Percentiles rank a stretch among this genome's conserved stretches.
These are phyloP conservation scores for Leccinum variicolor DNA, from an alignment of 768 basidiomycete genomes.

Conservation along the genomic window DNA sequence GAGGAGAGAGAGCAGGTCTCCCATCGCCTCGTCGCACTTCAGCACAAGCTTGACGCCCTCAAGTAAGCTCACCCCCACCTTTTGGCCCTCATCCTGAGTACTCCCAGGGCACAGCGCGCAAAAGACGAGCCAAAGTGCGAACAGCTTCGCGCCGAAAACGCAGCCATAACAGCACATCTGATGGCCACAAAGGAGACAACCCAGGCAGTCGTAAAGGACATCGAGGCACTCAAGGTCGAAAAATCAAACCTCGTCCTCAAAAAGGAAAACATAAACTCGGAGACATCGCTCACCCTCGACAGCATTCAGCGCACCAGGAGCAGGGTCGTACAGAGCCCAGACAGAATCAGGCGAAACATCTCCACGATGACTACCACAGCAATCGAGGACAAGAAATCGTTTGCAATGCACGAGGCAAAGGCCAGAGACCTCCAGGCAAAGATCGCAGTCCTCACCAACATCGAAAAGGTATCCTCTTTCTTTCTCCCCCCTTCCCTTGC, in stretches of 20 bases:
- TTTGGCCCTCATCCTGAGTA: background rate
- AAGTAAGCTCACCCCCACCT: conserved; percentile 41
- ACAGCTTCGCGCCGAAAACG: conserved; percentile 57
- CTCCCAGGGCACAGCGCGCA: conserved; percentile 53
- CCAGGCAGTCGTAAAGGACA: conserved; percentile 53
- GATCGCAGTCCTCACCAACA: conserved; percentile 61
- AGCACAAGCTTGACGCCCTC: conserved; percentile 49
- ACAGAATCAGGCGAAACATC: conserved; percentile 83
- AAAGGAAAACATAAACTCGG: conserved; percentile 64
- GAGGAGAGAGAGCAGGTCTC: conserved; percentile 59
- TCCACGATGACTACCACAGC: conserved; percentile 66
- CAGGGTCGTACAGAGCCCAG: conserved; percentile 89
- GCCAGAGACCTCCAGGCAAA: conserved; percentile 75
- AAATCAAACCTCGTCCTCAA: conserved; percentile 60
- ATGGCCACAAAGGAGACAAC: conserved; percentile 69
- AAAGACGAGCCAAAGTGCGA: conserved; percentile 70
- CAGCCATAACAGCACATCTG: conserved; percentile 57
- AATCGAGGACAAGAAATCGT: conserved; percentile 65
- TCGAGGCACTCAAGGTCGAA: conserved; percentile 70
- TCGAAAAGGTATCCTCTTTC: conserved; percentile 65
- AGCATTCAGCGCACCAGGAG: conserved; percentile 60
- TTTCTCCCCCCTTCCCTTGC: background rate
- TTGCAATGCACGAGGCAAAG: conserved; percentile 67
- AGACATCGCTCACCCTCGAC: conserved; percentile 57
- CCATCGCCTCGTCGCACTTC: conserved; percentile 46